Evolutionary conservation across 192 early-diverging fungal species (phyloP).

Genomic region (Coemansia sp.): DNA sequence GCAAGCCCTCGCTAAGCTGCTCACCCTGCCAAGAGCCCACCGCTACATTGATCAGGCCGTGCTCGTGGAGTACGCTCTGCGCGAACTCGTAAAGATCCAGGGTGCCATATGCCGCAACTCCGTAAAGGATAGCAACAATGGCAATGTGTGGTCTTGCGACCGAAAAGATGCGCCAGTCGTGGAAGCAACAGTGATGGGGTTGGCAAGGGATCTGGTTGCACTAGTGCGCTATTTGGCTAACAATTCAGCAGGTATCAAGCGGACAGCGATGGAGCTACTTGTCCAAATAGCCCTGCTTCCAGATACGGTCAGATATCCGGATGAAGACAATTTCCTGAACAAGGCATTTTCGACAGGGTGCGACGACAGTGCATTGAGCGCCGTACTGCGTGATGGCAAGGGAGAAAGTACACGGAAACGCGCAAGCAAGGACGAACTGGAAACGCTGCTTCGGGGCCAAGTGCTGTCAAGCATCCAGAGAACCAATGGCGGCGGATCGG

Average conservation of each 20-base stretch:
- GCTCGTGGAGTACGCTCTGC: slow-evolving; percentile 25
- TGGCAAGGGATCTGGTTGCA: slow-evolving; percentile 26
- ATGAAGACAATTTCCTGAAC: neutral
- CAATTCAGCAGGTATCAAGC: slow-evolving; percentile 15
- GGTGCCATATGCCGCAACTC: slow-evolving; percentile 9
- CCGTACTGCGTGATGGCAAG: neutral
- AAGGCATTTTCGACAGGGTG: neutral
- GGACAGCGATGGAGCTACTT: slow-evolving; percentile 26
- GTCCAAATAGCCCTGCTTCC: slow-evolving; percentile 17
- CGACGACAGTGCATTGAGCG: neutral
- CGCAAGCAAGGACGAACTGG: slow-evolving; percentile 6
- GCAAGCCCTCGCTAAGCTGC: neutral
- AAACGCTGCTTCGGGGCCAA: slow-evolving; percentile 15
- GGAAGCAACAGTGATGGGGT: slow-evolving; percentile 3
- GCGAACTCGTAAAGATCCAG: slow-evolving; percentile 30
- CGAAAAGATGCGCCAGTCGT: neutral
- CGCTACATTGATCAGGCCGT: slow-evolving; percentile 15
- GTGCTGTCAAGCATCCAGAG: slow-evolving; percentile 13
- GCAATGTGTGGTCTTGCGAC: neutral
- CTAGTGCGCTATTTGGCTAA: slow-evolving; percentile 9
- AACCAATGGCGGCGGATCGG: neutral
- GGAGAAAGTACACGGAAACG: neutral
- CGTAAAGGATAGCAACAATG: neutral
- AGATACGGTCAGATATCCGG: neutral
- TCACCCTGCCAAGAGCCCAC: slow-evolving; percentile 5